Evolutionary conservation across 2,329 filamentous ascomycete genomes (phyloP).

Genomic region (Phaeosphaeriaceae sp.): DNA sequence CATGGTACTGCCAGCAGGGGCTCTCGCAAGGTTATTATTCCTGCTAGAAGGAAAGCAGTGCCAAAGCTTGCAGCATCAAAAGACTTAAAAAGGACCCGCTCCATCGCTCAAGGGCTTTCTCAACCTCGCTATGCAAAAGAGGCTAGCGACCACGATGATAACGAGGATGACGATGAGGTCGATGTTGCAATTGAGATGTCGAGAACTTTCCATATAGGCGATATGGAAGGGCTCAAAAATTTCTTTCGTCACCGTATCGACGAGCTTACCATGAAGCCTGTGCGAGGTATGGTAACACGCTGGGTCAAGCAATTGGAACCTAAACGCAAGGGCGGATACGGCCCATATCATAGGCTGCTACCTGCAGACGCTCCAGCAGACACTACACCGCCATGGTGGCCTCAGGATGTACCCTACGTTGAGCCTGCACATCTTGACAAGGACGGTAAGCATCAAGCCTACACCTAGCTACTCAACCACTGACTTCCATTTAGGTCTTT

Average conservation of each 20-base stretch:
- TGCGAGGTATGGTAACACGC: slow-evolving; percentile 38
- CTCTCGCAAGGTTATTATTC: not conserved
- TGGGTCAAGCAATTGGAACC: slow-evolving; percentile 42
- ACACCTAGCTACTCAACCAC: not conserved
- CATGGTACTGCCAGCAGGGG: not conserved
- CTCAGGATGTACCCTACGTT: slow-evolving; percentile 32
- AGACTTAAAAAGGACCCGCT: slow-evolving; percentile 23
- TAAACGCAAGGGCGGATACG: slow-evolving; percentile 29
- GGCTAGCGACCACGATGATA: slow-evolving; percentile 11
- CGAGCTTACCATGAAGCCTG: slow-evolving; percentile 42
- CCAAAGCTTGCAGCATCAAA: slow-evolving; percentile 4
- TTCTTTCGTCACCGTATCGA: slow-evolving; percentile 34
- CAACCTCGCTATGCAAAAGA: slow-evolving; percentile 2
- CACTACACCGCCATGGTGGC: slow-evolving; percentile 40
- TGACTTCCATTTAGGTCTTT: slow-evolving; percentile 27
- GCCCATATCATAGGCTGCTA: slow-evolving; percentile 32
- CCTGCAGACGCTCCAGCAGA: slow-evolving; percentile 16
- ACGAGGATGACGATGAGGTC: slow-evolving; percentile 10
- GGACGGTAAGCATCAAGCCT: slow-evolving; percentile 20
- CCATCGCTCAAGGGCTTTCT: slow-evolving; percentile 5
- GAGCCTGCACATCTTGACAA: slow-evolving; percentile 43
- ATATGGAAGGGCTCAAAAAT: slow-evolving; percentile 24
- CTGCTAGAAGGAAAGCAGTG: not conserved
- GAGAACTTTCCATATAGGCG: slow-evolving; percentile 33
- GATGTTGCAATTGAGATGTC: slow-evolving; percentile 15